phyloP scores from a whole-genome alignment of 1,284 basidiomycete genomes.

The Ganoderma meredithae region DNA sequence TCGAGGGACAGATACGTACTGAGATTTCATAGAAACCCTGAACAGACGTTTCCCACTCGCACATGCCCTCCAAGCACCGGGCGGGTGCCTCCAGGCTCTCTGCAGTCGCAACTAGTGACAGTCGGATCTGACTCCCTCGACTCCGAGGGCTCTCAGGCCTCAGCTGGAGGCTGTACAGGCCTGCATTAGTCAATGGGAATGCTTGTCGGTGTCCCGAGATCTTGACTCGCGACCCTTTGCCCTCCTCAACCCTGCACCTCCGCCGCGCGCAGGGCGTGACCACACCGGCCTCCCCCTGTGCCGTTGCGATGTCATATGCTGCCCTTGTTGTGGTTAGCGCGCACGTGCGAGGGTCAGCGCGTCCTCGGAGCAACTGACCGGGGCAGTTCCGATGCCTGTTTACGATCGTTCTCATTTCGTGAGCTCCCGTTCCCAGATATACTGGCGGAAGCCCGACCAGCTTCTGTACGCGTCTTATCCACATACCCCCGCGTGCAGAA shows the following conservation, averaged over 20 bases:
- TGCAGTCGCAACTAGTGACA: not conserved
- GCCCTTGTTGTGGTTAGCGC: too few species aligned
- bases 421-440: too few species aligned
- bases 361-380: too few species aligned
- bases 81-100: not conserved
- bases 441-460: too few species aligned
- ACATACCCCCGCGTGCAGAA: too few species aligned
- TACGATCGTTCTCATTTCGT: too few species aligned
- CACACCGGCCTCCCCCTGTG: not conserved
- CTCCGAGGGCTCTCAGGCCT: not conserved
- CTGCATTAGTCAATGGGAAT: not conserved
- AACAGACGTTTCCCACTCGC: not conserved
- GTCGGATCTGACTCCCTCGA: not conserved
- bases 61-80: not conserved
- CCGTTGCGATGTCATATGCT: not conserved
- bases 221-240: not conserved
- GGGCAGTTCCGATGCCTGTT: too few species aligned
- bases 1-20: not conserved
- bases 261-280: not conserved
- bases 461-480: too few species aligned
- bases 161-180: not conserved
- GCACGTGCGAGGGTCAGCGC: too few species aligned
- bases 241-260: not conserved
- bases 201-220: conserved; percentile 1
- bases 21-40: not conserved